These are phyloP conservation scores for Ambrosia artemisiifolia DNA, from an alignment of 129 eudicot species.

Conservation along the genomic window DNA sequence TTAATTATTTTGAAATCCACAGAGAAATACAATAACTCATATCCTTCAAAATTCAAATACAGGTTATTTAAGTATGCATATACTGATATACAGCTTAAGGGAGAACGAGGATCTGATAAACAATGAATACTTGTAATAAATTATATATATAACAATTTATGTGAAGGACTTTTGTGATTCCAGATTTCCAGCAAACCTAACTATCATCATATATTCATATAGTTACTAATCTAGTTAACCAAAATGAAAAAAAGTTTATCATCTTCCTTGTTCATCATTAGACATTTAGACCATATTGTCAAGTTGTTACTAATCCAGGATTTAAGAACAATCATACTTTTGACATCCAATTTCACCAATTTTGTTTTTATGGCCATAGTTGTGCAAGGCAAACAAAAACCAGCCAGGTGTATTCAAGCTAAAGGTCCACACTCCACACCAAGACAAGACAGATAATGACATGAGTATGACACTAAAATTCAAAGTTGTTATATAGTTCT, in stretches of 20 bases:
- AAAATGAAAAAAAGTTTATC: neutral
- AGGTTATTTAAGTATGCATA: slow-evolving; percentile 1
- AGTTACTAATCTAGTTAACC: slow-evolving; percentile 9
- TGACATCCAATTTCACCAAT: slow-evolving; percentile 3
- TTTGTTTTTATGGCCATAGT: neutral
- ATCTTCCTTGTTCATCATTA: slow-evolving; percentile 7
- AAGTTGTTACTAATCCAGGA: neutral
- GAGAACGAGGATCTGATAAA: neutral
- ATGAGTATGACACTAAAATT: neutral
- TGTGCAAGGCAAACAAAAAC: slow-evolving; percentile 9
- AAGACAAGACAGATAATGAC: slow-evolving; percentile 13
- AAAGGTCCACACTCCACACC: slow-evolving; percentile 31
- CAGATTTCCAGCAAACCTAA: neutral
- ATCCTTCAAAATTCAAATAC: neutral
- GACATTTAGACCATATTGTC: slow-evolving; percentile 17
- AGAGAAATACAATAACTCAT: neutral
- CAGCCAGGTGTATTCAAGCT: slow-evolving; percentile 22
- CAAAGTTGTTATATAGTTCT: neutral
- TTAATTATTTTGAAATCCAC: slow-evolving; percentile 8
- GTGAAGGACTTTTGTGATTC: neutral
- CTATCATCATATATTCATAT: slow-evolving; percentile 4
- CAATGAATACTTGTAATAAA: neutral
- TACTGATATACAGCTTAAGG: neutral
- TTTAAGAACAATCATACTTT: neutral
- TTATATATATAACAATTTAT: neutral